Conservation (phyloP, 1,139 yeast species). For the Candida tropicalis region DNA sequence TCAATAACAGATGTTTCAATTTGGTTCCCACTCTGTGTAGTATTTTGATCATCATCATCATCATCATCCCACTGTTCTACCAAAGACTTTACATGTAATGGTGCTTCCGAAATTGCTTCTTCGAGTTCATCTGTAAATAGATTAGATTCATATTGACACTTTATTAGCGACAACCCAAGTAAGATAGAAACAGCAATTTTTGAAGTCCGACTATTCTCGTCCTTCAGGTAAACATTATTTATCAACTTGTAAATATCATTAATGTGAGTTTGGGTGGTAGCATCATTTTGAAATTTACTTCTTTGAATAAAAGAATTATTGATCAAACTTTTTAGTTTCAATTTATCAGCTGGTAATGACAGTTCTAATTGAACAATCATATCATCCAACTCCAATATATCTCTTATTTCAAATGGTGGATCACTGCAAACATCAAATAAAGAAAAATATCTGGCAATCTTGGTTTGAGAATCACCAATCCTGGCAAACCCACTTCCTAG, state of each 20-base stretch:
- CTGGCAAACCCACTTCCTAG: slow-evolving; percentile 10
- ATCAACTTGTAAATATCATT: slow-evolving; percentile 12
- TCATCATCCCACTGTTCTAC: slow-evolving; percentile 31
- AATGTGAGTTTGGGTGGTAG: slow-evolving; percentile 11
- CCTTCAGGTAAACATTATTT: slow-evolving; percentile 1
- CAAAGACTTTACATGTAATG: slow-evolving; percentile 24
- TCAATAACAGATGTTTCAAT: background rate
- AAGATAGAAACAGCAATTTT: slow-evolving; percentile 16
- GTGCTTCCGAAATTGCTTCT: slow-evolving; percentile 18
- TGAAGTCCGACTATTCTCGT: slow-evolving; percentile 4
- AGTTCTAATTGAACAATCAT: slow-evolving; percentile 52
- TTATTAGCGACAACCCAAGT: slow-evolving; percentile 30
- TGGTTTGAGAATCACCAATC: slow-evolving; percentile 2
- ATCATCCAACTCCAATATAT: slow-evolving; percentile 47
- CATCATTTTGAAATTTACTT: slow-evolving; percentile 4
- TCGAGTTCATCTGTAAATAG: slow-evolving; percentile 16
- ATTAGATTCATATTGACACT: slow-evolving; percentile 20
- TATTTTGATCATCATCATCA: slow-evolving; percentile 2
- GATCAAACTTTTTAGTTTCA: slow-evolving; percentile 20
- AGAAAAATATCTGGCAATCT: slow-evolving; percentile 15
- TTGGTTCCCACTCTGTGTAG: background rate
- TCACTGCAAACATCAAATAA: slow-evolving; percentile 28
- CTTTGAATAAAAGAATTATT: slow-evolving; percentile 14
- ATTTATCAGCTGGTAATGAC: slow-evolving; percentile 32
- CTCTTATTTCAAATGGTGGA: slow-evolving; percentile 28